Base-by-base conservation (phyloP, 2,329 filamentous ascomycete species). In the Claviceps monticola region DNA sequence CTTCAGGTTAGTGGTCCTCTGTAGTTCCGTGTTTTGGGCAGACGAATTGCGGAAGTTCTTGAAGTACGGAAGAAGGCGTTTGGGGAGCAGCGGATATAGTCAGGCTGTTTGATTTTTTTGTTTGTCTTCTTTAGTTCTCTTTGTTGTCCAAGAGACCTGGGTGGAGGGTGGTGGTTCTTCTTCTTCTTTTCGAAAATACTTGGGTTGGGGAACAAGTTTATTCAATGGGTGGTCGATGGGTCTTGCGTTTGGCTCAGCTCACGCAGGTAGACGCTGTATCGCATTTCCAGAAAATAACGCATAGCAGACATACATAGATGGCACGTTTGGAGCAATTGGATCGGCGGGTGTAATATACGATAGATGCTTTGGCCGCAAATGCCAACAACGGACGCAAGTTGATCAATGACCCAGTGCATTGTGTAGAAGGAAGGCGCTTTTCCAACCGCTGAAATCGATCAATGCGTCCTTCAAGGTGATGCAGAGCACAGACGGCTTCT, bases 1-100 rank as follows among this genome's bases (percentile, higher is more conserved):
- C 52, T 61, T 89, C 42, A 72, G 81, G 54, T 71, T 98, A 58
- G 60, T 91, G 29, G 65, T 80, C 46, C 73, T 98, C 55, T 86
- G 90, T 55, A 97, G 90, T 70, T 82, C 79, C 49, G 93, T 98
- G 29, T 95, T 98, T 67, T 97, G 88, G 88, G 89, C 83, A 13
- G 93, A 98, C 67, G 93, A 98, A 71, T 75, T 75, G 44, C 78
- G 93, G 63, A 98, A 98, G 70, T 94, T 84, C 72, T 78, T 77
- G 61, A 77, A 74, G 61, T 78, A 80, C 58, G 74, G 80, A 48
- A 72, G 72, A 61, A 71, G 75, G 66, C 74, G 76, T 61, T 66
- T 79, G 54, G 73, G 29, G 9, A 34, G 74, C n/a, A 68, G 66
- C 54, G 78, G 79, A 51, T 86, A 86, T 63, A 85, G 82, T 63